Conservation (phyloP, 768 basidiomycete genomes). For the Pholiota conissans region DNA sequence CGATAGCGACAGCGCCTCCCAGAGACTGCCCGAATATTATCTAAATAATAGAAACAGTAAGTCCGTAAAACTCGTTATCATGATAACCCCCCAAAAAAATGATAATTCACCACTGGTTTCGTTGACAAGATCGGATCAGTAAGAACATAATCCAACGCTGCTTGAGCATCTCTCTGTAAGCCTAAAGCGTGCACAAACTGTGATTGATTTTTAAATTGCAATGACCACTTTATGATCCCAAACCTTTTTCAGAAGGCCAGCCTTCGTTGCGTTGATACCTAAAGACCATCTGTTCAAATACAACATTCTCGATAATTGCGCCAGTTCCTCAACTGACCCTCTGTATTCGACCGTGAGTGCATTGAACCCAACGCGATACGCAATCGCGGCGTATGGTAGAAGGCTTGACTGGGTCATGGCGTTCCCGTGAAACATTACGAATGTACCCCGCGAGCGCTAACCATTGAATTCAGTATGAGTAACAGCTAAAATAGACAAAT, state of each 20-base stretch:
- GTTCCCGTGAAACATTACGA: slow-evolving; percentile 89
- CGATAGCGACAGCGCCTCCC: slow-evolving; percentile 82
- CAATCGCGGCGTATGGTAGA: slow-evolving; percentile 57
- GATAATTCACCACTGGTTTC: slow-evolving; percentile 36
- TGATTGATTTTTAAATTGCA: too few relatives aligned
- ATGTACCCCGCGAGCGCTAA: slow-evolving; percentile 37
- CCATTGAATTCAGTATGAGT: background rate
- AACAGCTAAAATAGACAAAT: too few relatives aligned
- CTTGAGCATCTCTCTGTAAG: slow-evolving; percentile 78
- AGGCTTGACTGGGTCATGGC: slow-evolving; percentile 71
- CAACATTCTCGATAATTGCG: background rate
- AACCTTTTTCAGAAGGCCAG: slow-evolving; percentile 76
- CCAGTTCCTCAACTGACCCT: slow-evolving; percentile 63
- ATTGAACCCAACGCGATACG: slow-evolving; percentile 77
- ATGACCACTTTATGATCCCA: too few relatives aligned
- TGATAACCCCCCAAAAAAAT: too few relatives aligned
- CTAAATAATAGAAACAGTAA: too few relatives aligned
- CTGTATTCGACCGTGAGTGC: slow-evolving; percentile 88
- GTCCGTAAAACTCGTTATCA: too few relatives aligned
- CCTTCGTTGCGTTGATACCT: slow-evolving; percentile 86
- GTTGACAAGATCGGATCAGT: slow-evolving; percentile 55
- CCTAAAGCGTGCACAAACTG: too few relatives aligned
- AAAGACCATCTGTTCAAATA: background rate
- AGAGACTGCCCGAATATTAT: too few relatives aligned
- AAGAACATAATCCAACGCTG: slow-evolving; percentile 67